These are phyloP conservation scores for Gossypium rotundifolium DNA, from an alignment of 345 rosid species.

Conservation along the genomic window DNA sequence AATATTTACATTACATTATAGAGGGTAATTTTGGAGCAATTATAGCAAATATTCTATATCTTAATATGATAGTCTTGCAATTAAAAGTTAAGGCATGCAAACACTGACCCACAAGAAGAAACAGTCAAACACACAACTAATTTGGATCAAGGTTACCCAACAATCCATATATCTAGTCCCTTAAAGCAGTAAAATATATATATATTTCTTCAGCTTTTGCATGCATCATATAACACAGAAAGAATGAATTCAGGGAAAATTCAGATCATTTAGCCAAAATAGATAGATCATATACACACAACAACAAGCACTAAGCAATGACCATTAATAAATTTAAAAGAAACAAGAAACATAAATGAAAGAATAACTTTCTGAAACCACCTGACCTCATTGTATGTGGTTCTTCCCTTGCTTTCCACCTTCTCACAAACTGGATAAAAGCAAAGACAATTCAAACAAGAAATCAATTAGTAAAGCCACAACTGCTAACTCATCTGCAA, in stretches of 20 bases:
- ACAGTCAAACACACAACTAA: neutral
- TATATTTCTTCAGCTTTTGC: neutral
- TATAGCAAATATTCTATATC: neutral
- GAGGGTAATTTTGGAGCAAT: neutral
- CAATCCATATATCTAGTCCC: neutral
- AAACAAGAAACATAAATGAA: neutral
- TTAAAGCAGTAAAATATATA: neutral
- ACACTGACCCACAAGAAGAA: neutral
- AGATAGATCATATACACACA: neutral
- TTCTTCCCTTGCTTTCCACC: conserved; percentile 97
- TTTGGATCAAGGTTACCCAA: neutral
- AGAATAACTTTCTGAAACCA: conserved; percentile 26
- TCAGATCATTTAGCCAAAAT: neutral
- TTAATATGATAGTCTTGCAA: neutral
- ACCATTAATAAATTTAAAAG: neutral
- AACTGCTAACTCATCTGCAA: neutral
- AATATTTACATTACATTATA: neutral
- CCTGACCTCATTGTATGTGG: conserved; percentile 93
- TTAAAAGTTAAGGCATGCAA: neutral
- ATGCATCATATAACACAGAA: neutral
- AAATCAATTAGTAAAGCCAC: conserved; percentile 1
- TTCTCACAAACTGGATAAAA: conserved; percentile 78
- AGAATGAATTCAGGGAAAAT: neutral
- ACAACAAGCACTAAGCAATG: neutral
- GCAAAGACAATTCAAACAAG: conserved; percentile 10